Evolutionary conservation across 176 grass and related monocot species (phyloP), one percentile per base, ranked within the genome.

Genomic region (Alopecurus myosuroides): DNA sequence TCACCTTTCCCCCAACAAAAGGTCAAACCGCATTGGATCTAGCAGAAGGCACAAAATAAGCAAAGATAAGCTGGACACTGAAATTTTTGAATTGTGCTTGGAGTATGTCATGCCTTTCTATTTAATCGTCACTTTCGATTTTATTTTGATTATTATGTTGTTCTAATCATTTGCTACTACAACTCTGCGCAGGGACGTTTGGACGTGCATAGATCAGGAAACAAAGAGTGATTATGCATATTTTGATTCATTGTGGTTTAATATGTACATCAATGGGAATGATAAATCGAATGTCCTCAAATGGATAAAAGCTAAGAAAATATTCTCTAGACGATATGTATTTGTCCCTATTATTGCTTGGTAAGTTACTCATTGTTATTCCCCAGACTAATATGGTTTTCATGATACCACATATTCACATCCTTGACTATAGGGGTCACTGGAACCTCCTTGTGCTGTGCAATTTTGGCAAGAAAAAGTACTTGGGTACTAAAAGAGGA

Each of bases 391-490:
- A 68, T 48, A 51, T 75, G 26, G 34, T 37, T 78, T 4, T 67
- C 19, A 45, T 18, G 13, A 22, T 70, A 40, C 56, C 11, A 50
- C 67, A 36, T 61, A n/a, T 87, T 44, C 19, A 60, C 33, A 44
- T 83, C 6, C 20, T 73, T 77, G 28, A 50, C 76, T 89, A 75
- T 89, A 78, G 97, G 75, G 83, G 81, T 75, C 97, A 96, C 77
- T 98, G 97, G 97, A 95, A 75, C 70, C 94, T 98, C 58, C 93
- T 98, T 81, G 84, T 98, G 49, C 86, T 98, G n/a, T 98, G 97
- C 79, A 88, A 98, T 88, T 98, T 95, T 67, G 88, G 90, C 40
- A 81, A 89, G 40, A 82, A 72, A 81, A 76, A 81, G 60, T 50
- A 74, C 71, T 19, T 74, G 26, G 44, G 71, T 74, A 74, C 71